Evolutionary conservation across 2,329 filamentous ascomycete genomes (phyloP), one percentile per base, ranked within the genome.

Genomic region (Xylariaceae sp.): DNA sequence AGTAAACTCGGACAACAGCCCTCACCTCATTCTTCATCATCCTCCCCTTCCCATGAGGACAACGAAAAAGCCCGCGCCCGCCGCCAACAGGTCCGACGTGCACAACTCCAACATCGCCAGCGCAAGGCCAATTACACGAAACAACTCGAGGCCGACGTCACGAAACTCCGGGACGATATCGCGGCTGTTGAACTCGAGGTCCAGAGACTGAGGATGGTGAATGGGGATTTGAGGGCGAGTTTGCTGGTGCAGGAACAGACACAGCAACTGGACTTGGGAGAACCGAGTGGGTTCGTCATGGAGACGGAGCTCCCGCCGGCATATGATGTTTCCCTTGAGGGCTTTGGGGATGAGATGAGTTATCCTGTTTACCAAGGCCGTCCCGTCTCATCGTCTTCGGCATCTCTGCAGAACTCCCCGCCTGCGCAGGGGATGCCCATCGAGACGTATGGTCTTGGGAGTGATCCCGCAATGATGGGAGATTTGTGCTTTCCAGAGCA

Each of bases 51-150:
- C 23, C 23, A 30, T 4, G 23, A 30, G 2, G 17, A 68, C 6
- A 65, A 70, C 65, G 73, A 76, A 56, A 81, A 80, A 68, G 73
- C 77, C 18, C 74, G 78, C 66, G 62, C 74, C 13, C 77, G 81
- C 3, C 76, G 81, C 0, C 76, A 77, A 2, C 81, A 84, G 62
- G 81, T 84, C 55, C 72, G 80, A 2, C 76, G 74, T 18, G 81
- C 81, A 1, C 81, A 84, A 73, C 76, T 78, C 44, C 77, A 82
- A 67, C 81, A 84, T 65, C 80, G 81, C 13, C 77, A 81, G 68
- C 79, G 81, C 66, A 83, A 83, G 66, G 80, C 78, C 54, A 78
- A 82, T 68, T 82, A 84, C 67, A 75, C 80, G 62, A 78, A 77
- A 66, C 74, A 82, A 71, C 77, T 84, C 35, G 81, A 84, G 72